phyloP scores from a whole-genome alignment of 2,329 filamentous ascomycete species.

The Aspergillus melleus region DNA sequence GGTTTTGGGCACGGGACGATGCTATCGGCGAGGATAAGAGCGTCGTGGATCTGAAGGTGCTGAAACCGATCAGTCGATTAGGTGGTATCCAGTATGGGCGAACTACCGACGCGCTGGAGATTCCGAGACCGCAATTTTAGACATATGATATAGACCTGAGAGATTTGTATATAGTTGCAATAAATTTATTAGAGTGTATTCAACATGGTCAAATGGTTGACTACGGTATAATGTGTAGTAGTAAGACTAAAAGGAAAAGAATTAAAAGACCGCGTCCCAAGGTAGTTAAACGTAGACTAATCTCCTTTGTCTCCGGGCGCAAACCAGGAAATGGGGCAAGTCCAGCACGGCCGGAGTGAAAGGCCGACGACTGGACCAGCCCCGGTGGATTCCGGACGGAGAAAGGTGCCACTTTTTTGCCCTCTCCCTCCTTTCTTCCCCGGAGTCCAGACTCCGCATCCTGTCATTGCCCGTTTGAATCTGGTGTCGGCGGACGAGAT shows the following conservation, averaged over 20 bases:
- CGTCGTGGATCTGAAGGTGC: slow-evolving; percentile 71
- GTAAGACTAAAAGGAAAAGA: no score
- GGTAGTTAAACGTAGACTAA: no score
- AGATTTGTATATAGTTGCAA: neutral
- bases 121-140: slow-evolving; percentile 49
- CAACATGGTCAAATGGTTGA: no score
- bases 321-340: no score
- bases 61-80: slow-evolving; percentile 74
- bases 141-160: neutral
- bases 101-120: slow-evolving; percentile 67
- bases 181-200: neutral
- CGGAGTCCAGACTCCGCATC: slow-evolving; percentile 5
- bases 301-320: no score
- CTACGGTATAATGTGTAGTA: no score
- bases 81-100: slow-evolving; percentile 86
- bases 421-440: neutral
- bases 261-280: no score
- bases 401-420: neutral
- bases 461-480: no score
- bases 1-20: slow-evolving; percentile 89
- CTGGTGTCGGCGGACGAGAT: neutral
- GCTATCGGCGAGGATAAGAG: slow-evolving; percentile 76
- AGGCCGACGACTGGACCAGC: neutral
- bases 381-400: slow-evolving; percentile 9
- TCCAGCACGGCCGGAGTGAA: no score